phyloP scores from a whole-genome alignment of 1,284 basidiomycete species.

The Ceratobasidium sp. region DNA sequence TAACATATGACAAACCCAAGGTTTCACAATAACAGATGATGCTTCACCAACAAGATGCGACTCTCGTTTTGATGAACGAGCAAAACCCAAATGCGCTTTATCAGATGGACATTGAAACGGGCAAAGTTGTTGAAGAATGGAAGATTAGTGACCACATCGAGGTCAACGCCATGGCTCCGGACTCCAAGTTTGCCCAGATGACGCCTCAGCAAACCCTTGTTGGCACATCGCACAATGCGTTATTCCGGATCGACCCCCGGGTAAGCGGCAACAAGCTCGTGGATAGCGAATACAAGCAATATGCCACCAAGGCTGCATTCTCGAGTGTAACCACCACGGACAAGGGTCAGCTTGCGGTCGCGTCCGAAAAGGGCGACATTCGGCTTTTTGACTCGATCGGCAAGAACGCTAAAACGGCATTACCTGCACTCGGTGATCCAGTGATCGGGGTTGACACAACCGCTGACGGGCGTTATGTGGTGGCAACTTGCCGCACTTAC shows the following conservation, averaged over 20 bases:
- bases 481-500: conserved; percentile 96
- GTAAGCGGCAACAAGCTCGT: conserved; percentile 89
- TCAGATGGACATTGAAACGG: conserved; percentile 91
- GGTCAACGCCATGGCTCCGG: conserved; percentile 88
- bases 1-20: background rate
- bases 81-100: conserved; percentile 83
- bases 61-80: conserved; percentile 94
- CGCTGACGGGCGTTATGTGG: conserved; percentile 90
- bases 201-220: conserved; percentile 92
- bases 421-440: conserved; percentile 93
- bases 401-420: conserved; percentile 99
- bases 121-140: conserved; percentile 99
- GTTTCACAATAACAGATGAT: conserved; percentile 70
- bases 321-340: conserved; percentile 90
- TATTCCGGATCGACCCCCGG: conserved; percentile 98
- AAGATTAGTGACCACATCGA: conserved; percentile 88
- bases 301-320: conserved; percentile 93
- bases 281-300: conserved; percentile 95
- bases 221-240: conserved; percentile 88
- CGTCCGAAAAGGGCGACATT: conserved; percentile 96
- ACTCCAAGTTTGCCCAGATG: conserved; percentile 93
- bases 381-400: conserved; percentile 94
- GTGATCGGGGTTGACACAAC: conserved; percentile 95
- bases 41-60: conserved; percentile 95
- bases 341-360: conserved; percentile 86